These are phyloP conservation scores for Saccharomycopsis vini DNA, from an alignment of 805 yeast species.

Conservation along the genomic window DNA sequence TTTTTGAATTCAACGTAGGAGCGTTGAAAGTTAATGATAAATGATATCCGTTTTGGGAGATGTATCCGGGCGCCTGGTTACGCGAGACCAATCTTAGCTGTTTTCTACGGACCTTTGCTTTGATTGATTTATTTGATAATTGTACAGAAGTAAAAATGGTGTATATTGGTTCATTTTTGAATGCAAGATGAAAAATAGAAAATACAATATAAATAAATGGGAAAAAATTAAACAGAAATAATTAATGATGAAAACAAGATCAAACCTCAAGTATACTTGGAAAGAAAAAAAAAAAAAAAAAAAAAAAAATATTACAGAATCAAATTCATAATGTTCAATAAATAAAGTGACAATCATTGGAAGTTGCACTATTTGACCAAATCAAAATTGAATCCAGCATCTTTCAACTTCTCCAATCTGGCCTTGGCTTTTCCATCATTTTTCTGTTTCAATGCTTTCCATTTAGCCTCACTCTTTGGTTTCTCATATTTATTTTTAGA, in stretches of 20 bases:
- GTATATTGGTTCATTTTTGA: no score
- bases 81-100: no score
- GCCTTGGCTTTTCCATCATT: slow-evolving; percentile 33
- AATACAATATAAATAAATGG: no score
- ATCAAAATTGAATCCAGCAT: slow-evolving; percentile 48
- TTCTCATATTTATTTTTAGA: slow-evolving; percentile 45
- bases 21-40: no score
- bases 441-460: slow-evolving; percentile 45
- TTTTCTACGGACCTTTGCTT: no score
- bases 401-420: slow-evolving; percentile 42
- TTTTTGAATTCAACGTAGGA: no score
- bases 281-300: neutral
- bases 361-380: slow-evolving; percentile 3
- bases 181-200: no score
- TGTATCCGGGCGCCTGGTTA: no score
- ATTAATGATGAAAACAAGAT: neutral
- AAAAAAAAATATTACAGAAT: neutral
- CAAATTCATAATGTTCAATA: neutral
- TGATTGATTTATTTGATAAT: no score
- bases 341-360: no score
- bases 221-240: neutral
- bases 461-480: slow-evolving; percentile 46
- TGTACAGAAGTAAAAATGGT: no score
- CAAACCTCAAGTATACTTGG: neutral
- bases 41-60: no score